Base-by-base conservation (phyloP, 257 asterid species). In the Scutellaria baicalensis region DNA sequence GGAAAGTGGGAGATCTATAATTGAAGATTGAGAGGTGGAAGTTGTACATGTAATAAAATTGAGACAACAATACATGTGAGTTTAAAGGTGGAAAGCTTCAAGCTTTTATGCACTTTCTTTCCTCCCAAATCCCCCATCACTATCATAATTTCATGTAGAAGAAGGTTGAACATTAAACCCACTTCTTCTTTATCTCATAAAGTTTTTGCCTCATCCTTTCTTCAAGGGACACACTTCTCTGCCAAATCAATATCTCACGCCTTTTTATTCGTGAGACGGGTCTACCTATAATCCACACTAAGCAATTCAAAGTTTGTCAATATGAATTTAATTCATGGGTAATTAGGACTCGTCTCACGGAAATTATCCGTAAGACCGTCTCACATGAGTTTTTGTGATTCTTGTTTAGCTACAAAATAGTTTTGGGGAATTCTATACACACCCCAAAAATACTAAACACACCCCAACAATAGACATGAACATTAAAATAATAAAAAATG, bases 61-160 rank as follows among this genome's bases (percentile, higher is more conserved):
- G 20, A 38, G 16, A 27, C 31, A 68, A 56, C 8, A 42, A 45
- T 9, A 35, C 75, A 70, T 51, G 75, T 70, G 75, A 70, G 59
- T 45, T 8, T 9, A 70, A 59, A 59, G 72, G 59, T 57, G 74
- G 18, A 70, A 45, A 58, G 49, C 4, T 20, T 18, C 3, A 27
- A 27, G 60, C 12, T 11, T 8, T 16, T 11, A 17, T 51, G n/a
- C 27, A 33, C 16, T 11, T 14, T 2, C 8, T 14, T 23, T 12
- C 6, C 9, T 56, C 20, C 42, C 36, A 38, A 64, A 31, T 16
- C 2, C 11, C 50, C 13, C 6, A 52, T 17, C 31, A 16, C 31
- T 23, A 27, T 27, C 33, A 27, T 10, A 35, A 33, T 38, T 66
- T 50, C 51, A 11, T 18, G 52, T 38, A 38, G 38, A 66, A 38